phyloP scores from a whole-genome alignment of 768 basidiomycete genomes.

The Amanita jacksonii region DNA sequence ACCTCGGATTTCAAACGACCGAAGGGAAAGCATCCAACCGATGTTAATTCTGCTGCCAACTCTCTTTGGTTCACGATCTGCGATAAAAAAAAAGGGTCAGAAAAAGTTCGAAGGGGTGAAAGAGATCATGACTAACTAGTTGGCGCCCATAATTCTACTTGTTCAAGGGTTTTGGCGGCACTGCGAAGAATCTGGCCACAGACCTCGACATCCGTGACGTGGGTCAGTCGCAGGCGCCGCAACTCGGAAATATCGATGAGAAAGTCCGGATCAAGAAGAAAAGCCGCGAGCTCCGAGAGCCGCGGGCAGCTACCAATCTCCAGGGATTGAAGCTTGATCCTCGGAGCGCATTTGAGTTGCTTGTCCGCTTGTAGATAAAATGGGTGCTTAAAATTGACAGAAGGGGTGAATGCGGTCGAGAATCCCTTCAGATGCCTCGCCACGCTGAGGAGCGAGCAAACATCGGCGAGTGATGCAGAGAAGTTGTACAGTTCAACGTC shows the following conservation, averaged over 20 bases:
- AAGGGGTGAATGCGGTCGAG: neutral
- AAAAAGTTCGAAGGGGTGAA: constrained; percentile 4
- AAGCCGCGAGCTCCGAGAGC: constrained; percentile 1
- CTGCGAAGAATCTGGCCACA: constrained; percentile 4
- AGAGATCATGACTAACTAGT: constrained; percentile 3
- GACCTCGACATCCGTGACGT: constrained; percentile 11
- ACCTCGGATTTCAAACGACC: constrained; percentile 1
- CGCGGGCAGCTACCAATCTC: constrained; percentile 8
- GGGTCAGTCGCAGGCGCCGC: constrained; percentile 10
- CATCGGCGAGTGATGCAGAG: neutral
- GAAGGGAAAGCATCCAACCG: constrained; percentile 2
- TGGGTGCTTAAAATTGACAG: neutral
- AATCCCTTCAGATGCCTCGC: neutral
- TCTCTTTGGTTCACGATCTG: constrained; percentile 5
- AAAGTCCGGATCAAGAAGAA: constrained; percentile 5
- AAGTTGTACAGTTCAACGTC: constrained; percentile 9
- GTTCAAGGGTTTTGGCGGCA: constrained; percentile 9
- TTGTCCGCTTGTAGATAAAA: neutral
- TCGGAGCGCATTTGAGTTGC: neutral
- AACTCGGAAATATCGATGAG: constrained; percentile 10
- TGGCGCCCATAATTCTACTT: constrained; percentile 11
- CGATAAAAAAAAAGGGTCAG: constrained; percentile 3
- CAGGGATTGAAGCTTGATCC: neutral
- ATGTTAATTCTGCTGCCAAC: constrained; percentile 3
- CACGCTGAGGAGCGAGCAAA: neutral